Evolutionary conservation across 2,329 filamentous ascomycete genomes (phyloP).

Genomic region (Pseudodiploospora longispora): DNA sequence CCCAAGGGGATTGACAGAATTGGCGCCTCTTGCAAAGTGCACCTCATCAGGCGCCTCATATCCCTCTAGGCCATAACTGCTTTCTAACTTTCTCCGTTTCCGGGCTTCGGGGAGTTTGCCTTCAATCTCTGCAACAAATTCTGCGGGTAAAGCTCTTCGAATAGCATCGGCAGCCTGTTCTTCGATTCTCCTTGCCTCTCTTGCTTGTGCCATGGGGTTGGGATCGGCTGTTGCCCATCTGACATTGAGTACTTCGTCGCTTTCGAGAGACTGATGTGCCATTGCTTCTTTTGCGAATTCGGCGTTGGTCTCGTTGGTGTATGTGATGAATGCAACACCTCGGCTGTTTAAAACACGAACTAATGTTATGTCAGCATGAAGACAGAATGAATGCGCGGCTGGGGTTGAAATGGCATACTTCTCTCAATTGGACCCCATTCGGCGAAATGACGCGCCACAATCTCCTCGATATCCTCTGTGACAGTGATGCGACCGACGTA

Average conservation of each 20-base stretch:
- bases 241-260: conserved; percentile 89
- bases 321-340: conserved; percentile 93
- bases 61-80: conserved; percentile 77
- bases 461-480: conserved; percentile 92
- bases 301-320: conserved; percentile 79
- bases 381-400: not conserved
- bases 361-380: conserved; percentile 10
- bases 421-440: conserved; percentile 95
- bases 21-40: conserved; percentile 76
- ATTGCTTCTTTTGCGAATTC: conserved; percentile 94
- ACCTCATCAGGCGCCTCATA: conserved; percentile 93
- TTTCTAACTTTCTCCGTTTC: conserved; percentile 85
- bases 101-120: conserved; percentile 78
- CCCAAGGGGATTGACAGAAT: conserved; percentile 53
- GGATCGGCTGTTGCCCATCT: conserved; percentile 96
- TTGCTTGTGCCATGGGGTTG: conserved; percentile 87
- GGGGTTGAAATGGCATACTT: conserved; percentile 29
- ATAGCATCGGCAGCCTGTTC: conserved; percentile 96
- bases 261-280: conserved; percentile 87
- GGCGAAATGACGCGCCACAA: conserved; percentile 88
- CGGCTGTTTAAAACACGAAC: conserved; percentile 77
- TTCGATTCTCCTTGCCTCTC: conserved; percentile 81
- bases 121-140: conserved; percentile 90
- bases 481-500: conserved; percentile 94
- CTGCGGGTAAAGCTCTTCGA: conserved; percentile 74